These are phyloP conservation scores for Acanthochlamys bracteata DNA, from an alignment of 106 monocot species.

Conservation along the genomic window DNA sequence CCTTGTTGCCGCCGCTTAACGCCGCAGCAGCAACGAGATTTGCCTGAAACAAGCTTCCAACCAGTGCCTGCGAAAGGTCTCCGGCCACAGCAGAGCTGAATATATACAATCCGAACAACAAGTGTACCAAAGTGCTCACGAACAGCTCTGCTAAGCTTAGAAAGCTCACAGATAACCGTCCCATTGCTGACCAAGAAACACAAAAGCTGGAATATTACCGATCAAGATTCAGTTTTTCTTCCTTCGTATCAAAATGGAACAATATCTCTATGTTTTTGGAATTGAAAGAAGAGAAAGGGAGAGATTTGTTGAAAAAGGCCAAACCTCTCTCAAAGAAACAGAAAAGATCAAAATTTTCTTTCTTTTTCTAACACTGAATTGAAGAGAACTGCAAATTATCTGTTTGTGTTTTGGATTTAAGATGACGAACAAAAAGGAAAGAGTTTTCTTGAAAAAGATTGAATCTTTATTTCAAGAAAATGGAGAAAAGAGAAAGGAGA, in stretches of 20 bases:
- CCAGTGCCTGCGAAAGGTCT: conserved; percentile 54
- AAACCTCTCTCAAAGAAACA: too few relatives aligned
- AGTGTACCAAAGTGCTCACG: conserved; percentile 54
- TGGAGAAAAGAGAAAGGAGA: background rate
- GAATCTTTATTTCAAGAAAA: background rate
- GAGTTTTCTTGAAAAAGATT: background rate
- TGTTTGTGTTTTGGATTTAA: too few relatives aligned
- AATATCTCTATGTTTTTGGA: background rate
- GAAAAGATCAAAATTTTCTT: too few relatives aligned
- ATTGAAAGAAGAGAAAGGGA: conserved; percentile 1
- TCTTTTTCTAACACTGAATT: too few relatives aligned
- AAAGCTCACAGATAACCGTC: conserved; percentile 27
- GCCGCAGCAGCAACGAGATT: background rate
- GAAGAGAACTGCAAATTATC: too few relatives aligned
- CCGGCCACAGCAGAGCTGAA: conserved; percentile 82
- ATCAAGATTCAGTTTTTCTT: background rate
- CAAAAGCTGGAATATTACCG: background rate
- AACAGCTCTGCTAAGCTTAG: conserved; percentile 42
- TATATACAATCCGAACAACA: conserved; percentile 70
- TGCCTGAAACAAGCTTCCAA: background rate
- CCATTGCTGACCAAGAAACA: conserved; percentile 24
- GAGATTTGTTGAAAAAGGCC: background rate
- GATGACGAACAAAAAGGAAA: background rate
- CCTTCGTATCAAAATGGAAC: background rate
- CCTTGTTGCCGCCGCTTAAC: conserved; percentile 3